Evolutionary conservation across 1,284 basidiomycete species (phyloP), one percentile per base, ranked within the genome.

Genomic region (Hemileia vastatrix): DNA sequence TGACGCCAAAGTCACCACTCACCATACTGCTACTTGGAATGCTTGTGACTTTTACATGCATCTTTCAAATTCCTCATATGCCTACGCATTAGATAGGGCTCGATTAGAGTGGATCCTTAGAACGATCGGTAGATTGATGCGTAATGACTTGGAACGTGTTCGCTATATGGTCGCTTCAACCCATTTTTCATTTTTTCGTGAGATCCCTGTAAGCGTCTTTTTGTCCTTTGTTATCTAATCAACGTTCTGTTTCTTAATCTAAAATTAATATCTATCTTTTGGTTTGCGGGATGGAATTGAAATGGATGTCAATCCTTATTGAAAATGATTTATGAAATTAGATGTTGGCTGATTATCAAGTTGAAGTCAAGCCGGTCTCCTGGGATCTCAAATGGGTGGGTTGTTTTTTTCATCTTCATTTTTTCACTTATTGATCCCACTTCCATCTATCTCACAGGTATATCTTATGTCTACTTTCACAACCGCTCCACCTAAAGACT

Each of bases 21-120:
- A 59, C n/a, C 57, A 59, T 52, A 51, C 48, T 18, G 57, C 57
- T 9, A 59, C 57, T 51, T 59, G 57, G 57, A 59, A 59, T 51
- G 33, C 57, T 9, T 59, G 57, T 52, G 57, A 59, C 52, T 59
- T 59, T 19, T 40, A 51, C 48, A 36, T 59, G 3, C 57, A 59
- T 33, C 50, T 59, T 47, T 59, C 57, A 6, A 59, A 59, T 49
- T 59, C 57, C 21, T 44, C 57, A 18, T 59, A 59, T 59, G 57
- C 57, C 15, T 27, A 43, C n/a, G 57, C 57, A 36, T 36, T 59
- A 19, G 57, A 59, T 50, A 49, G 52, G 52, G 57, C 49, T 9
- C 31, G 57, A 36, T 44, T 33, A 21, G 48, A 48, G 1, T 59
- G 57, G 57, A 47, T 51, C 32, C 33, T 52, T 9, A 47, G 31